A percentile compares a stretch with the other conserved stretches of the same genome.
phyloP scores from a whole-genome alignment of 2,329 filamentous ascomycete genomes.

The Botrytis sinoallii region DNA sequence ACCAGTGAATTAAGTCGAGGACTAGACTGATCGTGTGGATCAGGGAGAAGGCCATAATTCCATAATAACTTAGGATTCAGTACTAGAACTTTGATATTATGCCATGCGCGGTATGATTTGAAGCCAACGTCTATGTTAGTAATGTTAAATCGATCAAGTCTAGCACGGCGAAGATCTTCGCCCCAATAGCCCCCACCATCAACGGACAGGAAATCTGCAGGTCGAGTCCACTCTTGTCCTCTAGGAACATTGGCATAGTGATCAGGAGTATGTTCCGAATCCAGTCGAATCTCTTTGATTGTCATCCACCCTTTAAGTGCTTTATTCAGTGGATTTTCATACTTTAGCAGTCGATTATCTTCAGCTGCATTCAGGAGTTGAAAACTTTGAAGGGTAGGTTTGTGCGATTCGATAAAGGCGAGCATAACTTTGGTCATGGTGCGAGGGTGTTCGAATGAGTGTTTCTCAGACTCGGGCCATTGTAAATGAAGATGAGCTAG shows the following conservation, averaged over 20 bases:
- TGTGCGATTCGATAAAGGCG: conserved; percentile 17
- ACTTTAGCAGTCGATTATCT: conserved; percentile 18
- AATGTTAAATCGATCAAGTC: conserved; percentile 20
- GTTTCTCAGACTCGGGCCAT: conserved; percentile 18
- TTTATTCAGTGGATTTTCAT: conserved; percentile 19
- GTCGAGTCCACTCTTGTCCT: conserved; percentile 21
- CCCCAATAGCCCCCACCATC: conserved; percentile 21
- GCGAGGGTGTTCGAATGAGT: conserved; percentile 22
- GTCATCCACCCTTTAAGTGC: conserved; percentile 16
- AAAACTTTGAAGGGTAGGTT: conserved; percentile 20
- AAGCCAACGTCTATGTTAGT: conserved; percentile 19
- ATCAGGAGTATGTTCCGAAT: conserved; percentile 19
- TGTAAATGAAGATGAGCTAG: conserved; percentile 17
- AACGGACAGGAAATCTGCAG: conserved; percentile 19
- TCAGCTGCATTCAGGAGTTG: conserved; percentile 20
- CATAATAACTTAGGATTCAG: conserved; percentile 14
- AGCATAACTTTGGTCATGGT: conserved; percentile 24
- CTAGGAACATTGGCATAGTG: conserved; percentile 19
- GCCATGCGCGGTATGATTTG: conserved; percentile 21
- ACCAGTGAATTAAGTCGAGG: conserved; percentile 13
- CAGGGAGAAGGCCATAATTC: conserved; percentile 18
- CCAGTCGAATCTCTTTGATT: conserved; percentile 19
- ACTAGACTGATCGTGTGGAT: conserved; percentile 15
- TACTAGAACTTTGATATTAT: conserved; percentile 19
- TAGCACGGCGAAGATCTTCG: conserved; percentile 20